A percentile compares a stretch with the other conserved stretches of the same genome.
These are phyloP conservation scores for Pouteria campechiana DNA, from an alignment of 179 eudicot genomes.

Conservation along the genomic window DNA sequence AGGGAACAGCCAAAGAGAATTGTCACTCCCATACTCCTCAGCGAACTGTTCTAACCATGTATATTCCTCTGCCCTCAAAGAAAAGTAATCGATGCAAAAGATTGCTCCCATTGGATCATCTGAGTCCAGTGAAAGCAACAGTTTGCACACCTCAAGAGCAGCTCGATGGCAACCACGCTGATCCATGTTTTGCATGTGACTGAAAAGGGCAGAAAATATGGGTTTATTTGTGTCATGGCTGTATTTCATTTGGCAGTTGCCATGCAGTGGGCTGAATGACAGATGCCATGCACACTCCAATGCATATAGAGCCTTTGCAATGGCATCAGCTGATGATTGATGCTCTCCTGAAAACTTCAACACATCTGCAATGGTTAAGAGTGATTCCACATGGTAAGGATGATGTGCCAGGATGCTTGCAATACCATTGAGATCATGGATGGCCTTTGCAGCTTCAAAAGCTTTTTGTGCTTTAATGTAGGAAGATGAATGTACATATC, in stretches of 20 bases:
- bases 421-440: conserved; percentile 76
- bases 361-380: conserved; percentile 74
- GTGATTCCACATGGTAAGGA: conserved; percentile 91
- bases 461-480: conserved; percentile 63
- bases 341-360: conserved; percentile 81
- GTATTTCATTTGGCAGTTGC: conserved; percentile 61
- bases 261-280: conserved; percentile 67
- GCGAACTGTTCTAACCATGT: conserved; percentile 80
- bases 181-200: conserved; percentile 90
- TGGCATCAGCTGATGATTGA: conserved; percentile 72
- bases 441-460: conserved; percentile 72
- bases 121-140: conserved; percentile 77
- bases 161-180: conserved; percentile 96
- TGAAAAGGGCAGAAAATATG: conserved; percentile 55
- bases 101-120: conserved; percentile 88
- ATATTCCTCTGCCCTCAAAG: conserved; percentile 86
- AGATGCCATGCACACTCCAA: conserved; percentile 99
- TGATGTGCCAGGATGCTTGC: conserved; percentile 61
- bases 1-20: conserved; percentile 73
- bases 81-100: conserved; percentile 75
- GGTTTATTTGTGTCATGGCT: conserved; percentile 67
- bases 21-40: conserved; percentile 58
- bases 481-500: conserved; percentile 69
- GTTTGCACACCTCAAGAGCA: conserved; percentile 88
- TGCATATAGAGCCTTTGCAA: conserved; percentile 75